Conservation (phyloP, 1,284 basidiomycete genomes). For the Schizopora paradoxa region DNA sequence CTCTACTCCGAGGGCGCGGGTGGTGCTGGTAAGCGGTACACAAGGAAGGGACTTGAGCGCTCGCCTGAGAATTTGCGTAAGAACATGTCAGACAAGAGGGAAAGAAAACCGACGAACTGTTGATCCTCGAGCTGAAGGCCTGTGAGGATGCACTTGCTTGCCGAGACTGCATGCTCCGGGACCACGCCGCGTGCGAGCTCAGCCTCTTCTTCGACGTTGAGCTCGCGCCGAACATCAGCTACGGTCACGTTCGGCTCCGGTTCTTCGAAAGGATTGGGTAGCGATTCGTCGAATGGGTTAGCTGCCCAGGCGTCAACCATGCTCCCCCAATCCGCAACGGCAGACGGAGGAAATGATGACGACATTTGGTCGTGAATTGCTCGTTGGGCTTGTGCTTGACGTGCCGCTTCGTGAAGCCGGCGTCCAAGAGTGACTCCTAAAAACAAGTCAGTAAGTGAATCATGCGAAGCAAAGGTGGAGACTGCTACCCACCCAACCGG, state of each 20-base stretch:
- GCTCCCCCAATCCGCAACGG: neutral
- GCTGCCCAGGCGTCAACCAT: conserved; percentile 5
- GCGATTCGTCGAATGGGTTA: neutral
- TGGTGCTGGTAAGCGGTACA: neutral
- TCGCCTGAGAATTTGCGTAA: neutral
- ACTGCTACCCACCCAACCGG: conserved; percentile 12
- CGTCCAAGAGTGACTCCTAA: neutral
- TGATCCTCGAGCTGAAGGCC: conserved; percentile 12
- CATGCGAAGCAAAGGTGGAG: neutral
- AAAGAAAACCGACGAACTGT: conserved; percentile 11
- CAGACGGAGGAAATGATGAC: neutral
- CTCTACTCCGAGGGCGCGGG: neutral
- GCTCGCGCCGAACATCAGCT: conserved; percentile 1
- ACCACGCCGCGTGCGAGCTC: conserved; percentile 1
- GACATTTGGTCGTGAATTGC: neutral
- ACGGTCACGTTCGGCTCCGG: neutral
- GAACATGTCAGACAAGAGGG: neutral
- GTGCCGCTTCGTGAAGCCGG: neutral
- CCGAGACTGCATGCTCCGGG: conserved; percentile 7
- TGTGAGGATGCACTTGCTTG: conserved; percentile 4
- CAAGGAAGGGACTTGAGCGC: neutral
- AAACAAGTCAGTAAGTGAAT: neutral
- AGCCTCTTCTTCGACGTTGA: conserved; percentile 3
- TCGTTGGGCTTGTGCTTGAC: neutral
- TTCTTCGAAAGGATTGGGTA: neutral